Evolutionary conservation across 345 rosid genomes (phyloP).

Genomic region (Citrus medica): DNA sequence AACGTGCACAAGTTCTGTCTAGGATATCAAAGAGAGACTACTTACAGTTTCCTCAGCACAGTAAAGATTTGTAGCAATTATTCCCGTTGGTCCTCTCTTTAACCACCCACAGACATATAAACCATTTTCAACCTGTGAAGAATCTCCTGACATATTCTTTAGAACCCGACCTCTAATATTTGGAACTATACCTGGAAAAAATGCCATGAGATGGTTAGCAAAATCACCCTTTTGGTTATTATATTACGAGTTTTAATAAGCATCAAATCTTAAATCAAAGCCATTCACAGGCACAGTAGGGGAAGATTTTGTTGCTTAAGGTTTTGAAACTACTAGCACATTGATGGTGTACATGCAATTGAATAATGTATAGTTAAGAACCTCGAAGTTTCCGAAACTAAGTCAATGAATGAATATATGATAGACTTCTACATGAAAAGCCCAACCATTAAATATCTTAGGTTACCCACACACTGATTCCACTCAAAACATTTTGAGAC

Average conservation of each 20-base stretch:
- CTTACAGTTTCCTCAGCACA: conserved; percentile 95
- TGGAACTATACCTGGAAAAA: conserved; percentile 68
- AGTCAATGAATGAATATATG: not conserved
- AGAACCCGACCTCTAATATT: conserved; percentile 69
- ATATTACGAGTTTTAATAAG: not conserved
- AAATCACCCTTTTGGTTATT: not conserved
- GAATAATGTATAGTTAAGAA: not conserved
- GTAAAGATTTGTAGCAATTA: conserved; percentile 81
- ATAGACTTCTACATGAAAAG: not conserved
- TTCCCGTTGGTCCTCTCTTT: conserved; percentile 92
- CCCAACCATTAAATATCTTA: not conserved
- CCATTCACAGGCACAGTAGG: not conserved
- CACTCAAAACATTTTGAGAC: not conserved
- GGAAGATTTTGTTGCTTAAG: not conserved
- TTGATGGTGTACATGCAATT: not conserved
- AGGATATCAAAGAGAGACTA: conserved; percentile 8
- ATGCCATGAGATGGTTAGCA: not conserved
- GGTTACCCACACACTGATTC: not conserved
- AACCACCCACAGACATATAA: conserved; percentile 95
- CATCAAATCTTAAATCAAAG: not conserved
- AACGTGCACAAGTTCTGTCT: no score
- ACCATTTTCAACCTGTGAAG: conserved; percentile 48
- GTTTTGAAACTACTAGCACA: not conserved
- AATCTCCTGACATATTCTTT: conserved; percentile 34
- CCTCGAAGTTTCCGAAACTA: not conserved